Evolutionary conservation across 2,329 filamentous ascomycete genomes (phyloP).

Genomic region (Sporothrix mexicana): DNA sequence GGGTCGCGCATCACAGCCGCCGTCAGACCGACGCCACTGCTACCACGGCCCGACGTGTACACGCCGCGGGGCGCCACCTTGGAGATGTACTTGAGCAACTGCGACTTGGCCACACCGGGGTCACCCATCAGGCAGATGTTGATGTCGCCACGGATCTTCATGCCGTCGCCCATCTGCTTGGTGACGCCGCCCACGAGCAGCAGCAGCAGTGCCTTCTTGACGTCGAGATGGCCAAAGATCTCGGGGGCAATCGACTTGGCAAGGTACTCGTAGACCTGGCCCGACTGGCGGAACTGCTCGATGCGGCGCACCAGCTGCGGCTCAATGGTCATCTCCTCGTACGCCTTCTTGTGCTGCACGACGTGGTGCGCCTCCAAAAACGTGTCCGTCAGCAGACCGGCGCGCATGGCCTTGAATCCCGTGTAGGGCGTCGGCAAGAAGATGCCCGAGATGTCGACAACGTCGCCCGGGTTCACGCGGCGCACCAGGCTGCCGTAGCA

Average conservation of each 20-base stretch:
- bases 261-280: constrained; percentile 93
- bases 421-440: constrained; percentile 98
- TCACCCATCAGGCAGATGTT: constrained; percentile 99
- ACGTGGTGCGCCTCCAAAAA: constrained; percentile 95
- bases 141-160: constrained; percentile 98
- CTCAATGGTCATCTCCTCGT: constrained; percentile 88
- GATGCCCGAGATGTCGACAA: constrained; percentile 91
- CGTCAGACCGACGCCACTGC: constrained; percentile 80
- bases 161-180: constrained; percentile 96
- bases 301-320: constrained; percentile 80
- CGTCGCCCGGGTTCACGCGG: constrained; percentile 89
- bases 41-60: constrained; percentile 81
- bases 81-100: constrained; percentile 96
- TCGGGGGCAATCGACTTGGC: constrained; percentile 96
- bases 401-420: constrained; percentile 96
- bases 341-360: constrained; percentile 96
- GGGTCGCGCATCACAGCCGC: constrained; percentile 84
- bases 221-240: constrained; percentile 94
- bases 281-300: constrained; percentile 80
- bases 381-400: constrained; percentile 94
- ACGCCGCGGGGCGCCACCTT: constrained; percentile 95
- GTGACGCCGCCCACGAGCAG: constrained; percentile 94
- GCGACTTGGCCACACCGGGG: constrained; percentile 98
- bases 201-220: constrained; percentile 96
- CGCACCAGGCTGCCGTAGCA: constrained; percentile 87